Evolutionary conservation across 164 flowering plant species (phyloP).

Genomic region (Saururus chinensis): DNA sequence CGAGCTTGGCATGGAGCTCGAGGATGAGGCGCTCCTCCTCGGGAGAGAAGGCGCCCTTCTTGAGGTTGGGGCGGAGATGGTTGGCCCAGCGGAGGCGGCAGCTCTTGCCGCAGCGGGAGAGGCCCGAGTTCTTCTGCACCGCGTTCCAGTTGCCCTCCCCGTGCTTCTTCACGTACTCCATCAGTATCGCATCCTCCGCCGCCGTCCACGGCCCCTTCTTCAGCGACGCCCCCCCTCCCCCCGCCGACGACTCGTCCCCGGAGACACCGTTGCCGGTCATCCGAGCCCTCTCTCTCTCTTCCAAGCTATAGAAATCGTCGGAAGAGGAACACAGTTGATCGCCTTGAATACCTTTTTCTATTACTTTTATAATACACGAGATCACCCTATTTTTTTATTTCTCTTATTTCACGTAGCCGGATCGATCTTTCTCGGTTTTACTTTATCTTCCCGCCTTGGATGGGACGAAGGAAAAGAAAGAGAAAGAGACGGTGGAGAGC

Average conservation of each 20-base stretch:
- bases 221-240: slow-evolving; percentile 8
- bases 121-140: slow-evolving; percentile 55
- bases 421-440: no score
- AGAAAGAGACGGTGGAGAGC: not conserved
- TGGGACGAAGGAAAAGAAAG: not conserved
- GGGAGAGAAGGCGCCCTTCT: slow-evolving; percentile 53
- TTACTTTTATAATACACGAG: no score
- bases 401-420: no score
- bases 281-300: not conserved
- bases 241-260: slow-evolving; percentile 1
- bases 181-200: slow-evolving; percentile 51
- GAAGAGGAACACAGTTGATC: no score
- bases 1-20: slow-evolving; percentile 57
- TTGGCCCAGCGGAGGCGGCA: slow-evolving; percentile 66
- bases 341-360: not conserved
- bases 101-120: slow-evolving; percentile 44
- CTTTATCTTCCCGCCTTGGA: not conserved
- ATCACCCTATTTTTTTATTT: no score
- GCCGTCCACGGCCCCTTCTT: slow-evolving; percentile 87
- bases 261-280: not conserved
- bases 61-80: slow-evolving; percentile 67
- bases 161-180: slow-evolving; percentile 56
- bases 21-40: slow-evolving; percentile 58
- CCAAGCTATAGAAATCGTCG: no score
- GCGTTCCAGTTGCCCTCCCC: slow-evolving; percentile 88